These are phyloP conservation scores for Cryptococcus sp. DNA, from an alignment of 1,284 basidiomycete genomes.

Conservation along the genomic window DNA sequence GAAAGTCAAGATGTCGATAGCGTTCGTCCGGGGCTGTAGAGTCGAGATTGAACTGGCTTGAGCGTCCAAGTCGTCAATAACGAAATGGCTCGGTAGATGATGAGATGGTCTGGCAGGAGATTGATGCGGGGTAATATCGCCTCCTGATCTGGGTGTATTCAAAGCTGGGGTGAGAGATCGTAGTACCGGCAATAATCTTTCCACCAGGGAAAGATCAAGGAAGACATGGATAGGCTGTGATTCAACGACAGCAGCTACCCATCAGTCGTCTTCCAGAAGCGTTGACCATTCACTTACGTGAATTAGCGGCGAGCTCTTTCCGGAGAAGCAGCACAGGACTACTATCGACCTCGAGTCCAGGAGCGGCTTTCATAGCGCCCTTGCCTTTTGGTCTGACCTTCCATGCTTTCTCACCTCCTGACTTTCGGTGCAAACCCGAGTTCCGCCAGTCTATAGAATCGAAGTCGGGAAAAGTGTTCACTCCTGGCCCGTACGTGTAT, in stretches of 20 bases:
- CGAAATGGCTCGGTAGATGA: constrained; percentile 12
- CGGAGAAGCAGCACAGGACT: constrained; percentile 19
- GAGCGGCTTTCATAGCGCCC: constrained; percentile 26
- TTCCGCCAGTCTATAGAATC: constrained; percentile 45
- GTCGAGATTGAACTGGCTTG: constrained; percentile 17
- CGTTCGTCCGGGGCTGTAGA: constrained; percentile 4
- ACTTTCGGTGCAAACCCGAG: constrained; percentile 23
- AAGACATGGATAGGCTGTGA: constrained; percentile 67
- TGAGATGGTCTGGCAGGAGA: neutral
- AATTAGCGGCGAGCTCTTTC: constrained; percentile 11
- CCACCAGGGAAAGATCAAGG: constrained; percentile 60
- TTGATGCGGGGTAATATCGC: constrained; percentile 1
- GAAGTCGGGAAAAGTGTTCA: constrained; percentile 32
- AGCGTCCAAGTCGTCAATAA: constrained; percentile 26
- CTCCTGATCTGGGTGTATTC: constrained; percentile 8
- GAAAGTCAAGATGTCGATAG: constrained; percentile 6
- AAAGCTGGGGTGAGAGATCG: constrained; percentile 30
- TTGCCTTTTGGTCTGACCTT: constrained; percentile 28
- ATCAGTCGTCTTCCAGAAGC: constrained; percentile 6
- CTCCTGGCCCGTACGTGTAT: neutral
- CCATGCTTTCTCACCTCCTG: constrained; percentile 38
- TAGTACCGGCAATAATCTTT: constrained; percentile 43
- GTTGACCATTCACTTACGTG: constrained; percentile 25
- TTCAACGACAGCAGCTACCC: constrained; percentile 22
- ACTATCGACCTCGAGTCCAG: constrained; percentile 7